Evolutionary conservation across 164 flowering plant genomes (phyloP), one percentile per base, ranked within the genome.

Genomic region (Kalanchoe fedtschenkoi): DNA sequence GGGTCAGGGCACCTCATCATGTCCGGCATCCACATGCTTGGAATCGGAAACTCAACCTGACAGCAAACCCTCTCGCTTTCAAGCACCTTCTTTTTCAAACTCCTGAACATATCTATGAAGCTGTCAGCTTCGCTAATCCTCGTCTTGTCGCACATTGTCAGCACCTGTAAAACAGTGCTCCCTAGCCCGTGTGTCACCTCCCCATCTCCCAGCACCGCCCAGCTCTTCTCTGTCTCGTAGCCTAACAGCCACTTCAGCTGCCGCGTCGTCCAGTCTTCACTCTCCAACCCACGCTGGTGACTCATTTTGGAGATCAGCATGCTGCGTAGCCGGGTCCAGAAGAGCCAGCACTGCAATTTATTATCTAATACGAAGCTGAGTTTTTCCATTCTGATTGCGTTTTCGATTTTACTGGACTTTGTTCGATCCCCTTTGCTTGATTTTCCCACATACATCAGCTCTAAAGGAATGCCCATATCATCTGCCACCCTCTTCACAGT

Each of bases 251-350:
- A 47, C 29, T 47, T 47, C 54, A 47, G 14, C 54, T 47, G 54
- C 29, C 54, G 6, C 3, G 28, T 47, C 54, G 24, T 22, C 54
- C 28, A 1, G 22, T 47, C 54, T 15, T 47, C 54, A 2, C 14
- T 47, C 54, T 22, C 54, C 10, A 8, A 14, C 24, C 54, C 29
- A 4, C 4, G 28, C 28, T 37, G 39, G 39, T 69, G 80, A 4
- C 74, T 76, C 62, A 73, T 22, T 61, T 83, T 87, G 5, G 85
- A 85, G 76, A 75, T 63, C 62, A 75, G 37, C 88, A 85, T 85
- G 83, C 90, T 83, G 64, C 85, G 84, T 7, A 85, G 29, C n/a
- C 88, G 66, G 1, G 70, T 65, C 95, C 95, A 87, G 59, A 85
- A 87, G 79, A 72, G 83, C 88, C 90, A 80, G 0, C 71, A 38